Conservation (phyloP, 2,329 filamentous ascomycete species). For the Calonectria hawksworthii region DNA sequence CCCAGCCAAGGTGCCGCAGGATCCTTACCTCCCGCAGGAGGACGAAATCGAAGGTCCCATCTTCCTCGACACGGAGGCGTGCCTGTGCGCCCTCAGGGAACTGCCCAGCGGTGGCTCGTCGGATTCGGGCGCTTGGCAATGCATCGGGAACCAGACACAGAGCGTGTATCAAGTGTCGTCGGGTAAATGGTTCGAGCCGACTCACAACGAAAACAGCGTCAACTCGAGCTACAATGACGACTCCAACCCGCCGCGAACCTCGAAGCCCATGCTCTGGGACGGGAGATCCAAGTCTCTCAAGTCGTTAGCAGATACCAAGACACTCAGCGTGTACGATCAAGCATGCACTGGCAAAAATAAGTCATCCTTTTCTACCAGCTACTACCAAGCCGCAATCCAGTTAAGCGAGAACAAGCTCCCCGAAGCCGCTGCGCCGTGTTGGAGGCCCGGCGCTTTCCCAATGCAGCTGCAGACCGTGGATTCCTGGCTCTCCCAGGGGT, state of each 20-base stretch:
- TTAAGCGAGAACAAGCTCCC: constrained; percentile 45
- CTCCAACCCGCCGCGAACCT: constrained; percentile 53
- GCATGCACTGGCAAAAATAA: constrained; percentile 59
- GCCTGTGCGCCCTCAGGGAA: constrained; percentile 53
- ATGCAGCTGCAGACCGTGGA: constrained; percentile 55
- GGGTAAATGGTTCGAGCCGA: constrained; percentile 59
- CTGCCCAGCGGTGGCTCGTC: constrained; percentile 31
- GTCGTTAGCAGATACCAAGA: constrained; percentile 37
- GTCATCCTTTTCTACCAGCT: constrained; percentile 57
- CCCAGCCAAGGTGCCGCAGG: constrained; percentile 49
- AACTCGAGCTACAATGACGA: constrained; percentile 51
- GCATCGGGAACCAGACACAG: constrained; percentile 60
- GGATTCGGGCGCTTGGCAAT: constrained; percentile 55
- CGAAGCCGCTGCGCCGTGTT: constrained; percentile 57
- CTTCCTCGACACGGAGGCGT: constrained; percentile 57
- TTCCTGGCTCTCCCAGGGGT: constrained; percentile 55
- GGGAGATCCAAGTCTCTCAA: constrained; percentile 41
- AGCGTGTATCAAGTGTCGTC: constrained; percentile 52
- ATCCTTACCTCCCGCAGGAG: constrained; percentile 54
- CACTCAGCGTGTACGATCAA: constrained; percentile 53
- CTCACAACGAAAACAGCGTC: constrained; percentile 40
- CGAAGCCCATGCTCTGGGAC: constrained; percentile 49
- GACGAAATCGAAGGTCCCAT: constrained; percentile 47
- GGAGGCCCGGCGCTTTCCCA: constrained; percentile 54
- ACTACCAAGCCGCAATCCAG: constrained; percentile 52